Base-by-base conservation (phyloP, 139 green algal species). In the Chlorella vulgaris region DNA sequence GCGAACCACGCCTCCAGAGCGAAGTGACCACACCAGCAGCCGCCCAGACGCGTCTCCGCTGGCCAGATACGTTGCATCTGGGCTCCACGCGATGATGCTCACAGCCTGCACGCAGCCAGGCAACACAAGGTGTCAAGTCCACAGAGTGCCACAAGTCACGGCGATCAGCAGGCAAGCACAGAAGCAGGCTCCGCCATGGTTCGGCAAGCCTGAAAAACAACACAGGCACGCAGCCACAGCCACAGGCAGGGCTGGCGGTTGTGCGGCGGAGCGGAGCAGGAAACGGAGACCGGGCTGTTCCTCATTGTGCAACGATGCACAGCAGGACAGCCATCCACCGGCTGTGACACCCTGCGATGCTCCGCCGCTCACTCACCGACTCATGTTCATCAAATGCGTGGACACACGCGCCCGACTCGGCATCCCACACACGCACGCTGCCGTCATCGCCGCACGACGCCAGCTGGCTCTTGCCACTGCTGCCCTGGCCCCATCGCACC, bases 371-470 rank as follows among this genome's bases (percentile, higher is more conserved):
- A 33, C 76, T 82, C 43, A 82, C 76, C 76, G 78, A 51, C 7
- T 67, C 38, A 39, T 85, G 81, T 39, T 77, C 61, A 6, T 76
- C 42, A 62, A 85, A 74, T 31, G 28, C 47, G 58, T 78, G 67
- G 22, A 81, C n/a, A 31, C 61, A 77, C 26, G 53, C 78, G 24
- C 90, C 92, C 18, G 81, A 86, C 35, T 91, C 88, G 3, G 93
- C 88, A 68, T 98, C 92, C 95, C 95, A 98, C 38, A 98, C 67
- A 10, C 91, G 85, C 47, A 98, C 85, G 10, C 90, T 98, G 81
- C 97, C 95, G 83, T 98, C 95, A 78, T 95, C 96, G 76, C 88
- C 93, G 42, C 93, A 95, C 15, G 85, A 95, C 0, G 94, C 94
- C 90, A 95, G 85, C 35, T 74, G 31, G 53, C 19, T 19, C 35